A percentile compares a stretch with the other conserved stretches of the same genome.
Conservation (phyloP, 345 rosid genomes). For the Pseudoturritis turrita region DNA sequence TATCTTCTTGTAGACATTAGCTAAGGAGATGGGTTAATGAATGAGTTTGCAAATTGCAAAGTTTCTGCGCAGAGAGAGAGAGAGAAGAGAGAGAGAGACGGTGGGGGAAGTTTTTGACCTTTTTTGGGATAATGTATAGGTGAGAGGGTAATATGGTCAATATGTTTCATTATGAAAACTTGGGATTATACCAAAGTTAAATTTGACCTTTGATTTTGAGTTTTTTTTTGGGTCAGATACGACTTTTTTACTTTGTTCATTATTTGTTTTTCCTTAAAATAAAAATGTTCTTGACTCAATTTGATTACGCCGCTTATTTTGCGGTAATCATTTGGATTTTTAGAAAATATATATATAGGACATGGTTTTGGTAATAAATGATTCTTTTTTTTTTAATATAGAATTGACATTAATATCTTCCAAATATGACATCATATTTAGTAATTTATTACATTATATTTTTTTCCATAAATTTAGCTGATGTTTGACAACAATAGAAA, state of each 20-base stretch:
- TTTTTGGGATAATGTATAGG: slow-evolving; percentile 18
- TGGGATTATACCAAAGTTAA: slow-evolving; percentile 35
- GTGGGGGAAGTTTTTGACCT: slow-evolving; percentile 36
- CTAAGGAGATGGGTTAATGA: background rate
- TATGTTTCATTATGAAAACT: background rate
- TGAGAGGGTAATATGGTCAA: slow-evolving; percentile 29
- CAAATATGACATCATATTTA: slow-evolving; percentile 11
- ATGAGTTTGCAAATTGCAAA: slow-evolving; percentile 19
- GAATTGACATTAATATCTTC: background rate
- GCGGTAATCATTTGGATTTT: background rate
- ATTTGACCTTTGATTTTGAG: slow-evolving; percentile 32
- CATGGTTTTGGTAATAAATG: background rate
- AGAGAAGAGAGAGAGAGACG: slow-evolving; percentile 24
- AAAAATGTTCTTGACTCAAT: background rate
- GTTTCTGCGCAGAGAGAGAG: slow-evolving; percentile 19
- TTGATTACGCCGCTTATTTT: slow-evolving; percentile 12
- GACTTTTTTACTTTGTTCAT: slow-evolving; percentile 28
- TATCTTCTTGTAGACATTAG: background rate
- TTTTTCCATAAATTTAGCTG: background rate
- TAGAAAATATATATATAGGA: background rate
- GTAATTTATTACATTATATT: background rate
- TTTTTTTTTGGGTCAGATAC: slow-evolving; percentile 21
- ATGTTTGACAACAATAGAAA: background rate
- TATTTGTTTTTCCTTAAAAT: background rate
- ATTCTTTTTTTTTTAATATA: no score